Evolutionary conservation across 139 green algal species (phyloP).

Genomic region (Tetraselmis striata): DNA sequence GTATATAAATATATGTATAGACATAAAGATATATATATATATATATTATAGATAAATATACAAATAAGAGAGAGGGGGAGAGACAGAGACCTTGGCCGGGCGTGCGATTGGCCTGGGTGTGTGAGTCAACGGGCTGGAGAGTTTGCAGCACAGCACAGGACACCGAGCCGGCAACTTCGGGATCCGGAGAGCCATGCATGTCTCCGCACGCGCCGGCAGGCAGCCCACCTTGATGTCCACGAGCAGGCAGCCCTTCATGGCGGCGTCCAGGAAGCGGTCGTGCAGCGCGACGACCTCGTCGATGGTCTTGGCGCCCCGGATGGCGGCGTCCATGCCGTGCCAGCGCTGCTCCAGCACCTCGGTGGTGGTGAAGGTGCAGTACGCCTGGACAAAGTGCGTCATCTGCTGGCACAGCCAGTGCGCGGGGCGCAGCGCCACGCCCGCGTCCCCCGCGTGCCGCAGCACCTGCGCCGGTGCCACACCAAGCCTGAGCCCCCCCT

Average conservation of each 20-base stretch:
- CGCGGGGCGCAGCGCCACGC: background rate
- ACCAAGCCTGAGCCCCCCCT: too few relatives aligned
- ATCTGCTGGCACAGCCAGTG: background rate
- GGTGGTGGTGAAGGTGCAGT: background rate
- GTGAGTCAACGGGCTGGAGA: too few relatives aligned
- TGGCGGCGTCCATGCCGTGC: background rate
- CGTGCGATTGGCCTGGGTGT: too few relatives aligned
- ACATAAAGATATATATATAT: background rate
- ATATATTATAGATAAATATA: too few relatives aligned
- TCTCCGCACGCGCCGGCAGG: too few relatives aligned
- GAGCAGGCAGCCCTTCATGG: background rate
- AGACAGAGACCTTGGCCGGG: too few relatives aligned
- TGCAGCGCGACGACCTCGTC: background rate
- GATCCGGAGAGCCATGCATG: too few relatives aligned
- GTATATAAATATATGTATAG: too few relatives aligned
- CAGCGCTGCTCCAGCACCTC: background rate
- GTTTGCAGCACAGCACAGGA: too few relatives aligned
- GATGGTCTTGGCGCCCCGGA: background rate
- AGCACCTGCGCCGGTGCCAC: background rate
- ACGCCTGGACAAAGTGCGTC: background rate
- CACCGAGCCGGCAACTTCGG: too few relatives aligned
- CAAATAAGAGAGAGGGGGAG: too few relatives aligned
- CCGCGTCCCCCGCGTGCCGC: background rate
- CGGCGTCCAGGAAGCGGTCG: background rate
- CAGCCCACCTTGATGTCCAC: background rate